Base-by-base conservation (phyloP, 2,329 filamentous ascomycete genomes). In the Phyllosticta citriasiana region DNA sequence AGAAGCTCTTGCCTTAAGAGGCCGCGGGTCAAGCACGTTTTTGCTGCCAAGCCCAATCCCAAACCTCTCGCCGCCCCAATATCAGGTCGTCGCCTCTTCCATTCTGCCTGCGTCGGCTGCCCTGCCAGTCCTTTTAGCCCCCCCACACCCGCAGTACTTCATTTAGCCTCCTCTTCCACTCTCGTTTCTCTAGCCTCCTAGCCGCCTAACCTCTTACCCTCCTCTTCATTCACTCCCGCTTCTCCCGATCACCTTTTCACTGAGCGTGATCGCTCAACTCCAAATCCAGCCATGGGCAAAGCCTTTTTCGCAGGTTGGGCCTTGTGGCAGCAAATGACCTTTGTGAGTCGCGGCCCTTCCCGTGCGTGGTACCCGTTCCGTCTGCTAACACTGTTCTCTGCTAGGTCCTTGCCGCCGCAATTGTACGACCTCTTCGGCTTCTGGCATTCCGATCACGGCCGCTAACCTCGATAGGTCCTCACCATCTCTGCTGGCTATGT, bases 291-390 rank as follows among this genome's bases (percentile, higher is more conserved):
- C 27, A 71, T 71, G 63, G 67, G 66, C 63, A 70, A 71, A 24
- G 63, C 63, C 47, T 80, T 80, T 71, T 80, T 80, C 66, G 69
- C 63, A 22, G 72, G 65, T 57, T 96, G 91, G 91, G 78, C 82
- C 67, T 77, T 94, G 68, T 96, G 91, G 91, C 84, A 94, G 79
- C 86, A 96, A 78, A 86, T 96, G 85, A 89, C 86, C 59, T 90
- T 96, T 77, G 91, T 96, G 78, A 80, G 88, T 80, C 22, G 30
- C 14, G 57, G 26, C 57, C 25, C 51, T 19, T 25, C 54, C 26
- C 12, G 35, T 53, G 9, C 55, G 58, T 54, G 40, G 53, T 53
- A 26, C 33, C 58, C 58, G 53, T 56, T 51, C 53, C 58, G 26
- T 55, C 50, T 64, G 64, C 69, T 73, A 68, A 73, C 69, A 53